These are phyloP conservation scores for Trypanosoma grayi DNA, from an alignment of 208 protist genomes.

Conservation along the genomic window DNA sequence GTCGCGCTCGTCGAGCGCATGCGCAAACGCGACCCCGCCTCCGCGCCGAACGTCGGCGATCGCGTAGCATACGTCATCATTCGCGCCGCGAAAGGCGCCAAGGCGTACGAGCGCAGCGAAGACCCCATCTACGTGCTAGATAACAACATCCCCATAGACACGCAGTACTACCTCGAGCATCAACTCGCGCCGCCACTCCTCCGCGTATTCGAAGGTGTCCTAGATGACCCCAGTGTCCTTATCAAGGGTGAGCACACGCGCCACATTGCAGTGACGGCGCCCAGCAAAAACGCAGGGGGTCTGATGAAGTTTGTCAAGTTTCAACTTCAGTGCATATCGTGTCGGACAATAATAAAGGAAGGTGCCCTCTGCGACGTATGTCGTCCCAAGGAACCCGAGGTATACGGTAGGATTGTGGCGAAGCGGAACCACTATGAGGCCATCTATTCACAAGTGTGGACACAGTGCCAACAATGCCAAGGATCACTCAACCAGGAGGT, in stretches of 20 bases:
- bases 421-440: slow-evolving; percentile 94
- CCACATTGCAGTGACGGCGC: slow-evolving; percentile 92
- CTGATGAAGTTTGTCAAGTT: slow-evolving; percentile 98
- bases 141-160: slow-evolving; percentile 89
- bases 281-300: slow-evolving; percentile 91
- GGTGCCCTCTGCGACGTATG: slow-evolving; percentile 94
- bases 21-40: slow-evolving; percentile 79
- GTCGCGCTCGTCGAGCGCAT: slow-evolving; percentile 86
- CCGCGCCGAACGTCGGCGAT: slow-evolving; percentile 79
- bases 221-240: slow-evolving; percentile 90
- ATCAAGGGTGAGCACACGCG: slow-evolving; percentile 98
- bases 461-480: slow-evolving; percentile 99
- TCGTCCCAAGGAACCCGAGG: slow-evolving; percentile 76
- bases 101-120: slow-evolving; percentile 99
- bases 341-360: slow-evolving; percentile 79
- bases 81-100: slow-evolving; percentile 76
- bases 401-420: slow-evolving; percentile 93
- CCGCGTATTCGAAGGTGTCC: slow-evolving; percentile 95
- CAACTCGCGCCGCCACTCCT: slow-evolving; percentile 79
- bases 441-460: slow-evolving; percentile 97
- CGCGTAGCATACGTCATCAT: slow-evolving; percentile 87
- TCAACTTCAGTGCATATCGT: slow-evolving; percentile 95
- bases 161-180: slow-evolving; percentile 89
- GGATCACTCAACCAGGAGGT: slow-evolving; percentile 97
- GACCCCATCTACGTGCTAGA: slow-evolving; percentile 98